Evolutionary conservation across 805 yeast species (phyloP).

Genomic region (Kazachstania kunashirensis): DNA sequence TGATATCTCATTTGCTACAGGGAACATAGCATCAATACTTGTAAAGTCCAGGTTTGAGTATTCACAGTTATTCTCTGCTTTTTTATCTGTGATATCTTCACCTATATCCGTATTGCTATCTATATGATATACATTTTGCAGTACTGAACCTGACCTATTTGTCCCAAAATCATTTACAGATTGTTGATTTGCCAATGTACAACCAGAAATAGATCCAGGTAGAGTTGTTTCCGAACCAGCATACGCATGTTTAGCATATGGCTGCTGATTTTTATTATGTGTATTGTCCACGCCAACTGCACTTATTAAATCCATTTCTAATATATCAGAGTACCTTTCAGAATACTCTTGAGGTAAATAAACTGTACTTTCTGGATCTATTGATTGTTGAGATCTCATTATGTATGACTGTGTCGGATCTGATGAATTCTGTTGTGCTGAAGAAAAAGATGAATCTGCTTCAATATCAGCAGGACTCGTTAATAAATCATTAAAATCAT

Average conservation of each 20-base stretch:
- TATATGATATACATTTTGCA: not conserved
- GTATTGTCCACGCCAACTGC: not conserved
- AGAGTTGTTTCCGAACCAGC: no score
- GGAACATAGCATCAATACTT: not conserved
- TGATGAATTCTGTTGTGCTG: not conserved
- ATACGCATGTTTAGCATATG: no score
- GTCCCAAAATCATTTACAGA: not conserved
- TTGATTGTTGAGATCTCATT: not conserved
- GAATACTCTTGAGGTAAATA: not conserved
- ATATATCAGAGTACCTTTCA: not conserved
- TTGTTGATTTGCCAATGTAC: not conserved
- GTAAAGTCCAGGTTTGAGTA: not conserved
- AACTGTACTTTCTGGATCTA: not conserved
- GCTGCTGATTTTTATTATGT: not conserved
- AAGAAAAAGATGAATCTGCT: not conserved
- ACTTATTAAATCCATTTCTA: not conserved
- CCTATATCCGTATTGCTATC: not conserved
- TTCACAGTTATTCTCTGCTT: not conserved
- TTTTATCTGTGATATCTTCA: not conserved
- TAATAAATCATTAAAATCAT: not conserved
- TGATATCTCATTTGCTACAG: not conserved
- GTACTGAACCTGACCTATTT: no score
- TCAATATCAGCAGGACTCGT: not conserved
- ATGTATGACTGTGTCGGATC: no score
- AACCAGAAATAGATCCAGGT: not conserved